phyloP scores from a whole-genome alignment of 495 filamentous ascomycete species.

The Penicillium paradoxum region DNA sequence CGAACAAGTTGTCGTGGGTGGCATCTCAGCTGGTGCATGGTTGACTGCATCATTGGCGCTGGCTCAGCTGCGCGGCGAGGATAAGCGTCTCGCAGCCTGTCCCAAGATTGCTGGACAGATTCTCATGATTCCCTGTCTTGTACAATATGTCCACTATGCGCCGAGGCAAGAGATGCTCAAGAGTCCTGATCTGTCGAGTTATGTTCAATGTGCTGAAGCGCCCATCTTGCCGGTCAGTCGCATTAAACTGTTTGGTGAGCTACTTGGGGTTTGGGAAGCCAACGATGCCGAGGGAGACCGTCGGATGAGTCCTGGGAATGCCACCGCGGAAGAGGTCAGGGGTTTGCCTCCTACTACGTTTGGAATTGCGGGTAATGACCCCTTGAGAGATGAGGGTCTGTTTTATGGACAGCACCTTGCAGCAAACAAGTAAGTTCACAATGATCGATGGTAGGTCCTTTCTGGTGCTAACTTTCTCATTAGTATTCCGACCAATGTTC shows the following conservation, averaged over 20 bases:
- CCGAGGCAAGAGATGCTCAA: constrained; percentile 30
- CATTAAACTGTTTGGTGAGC: constrained; percentile 28
- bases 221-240: constrained; percentile 31
- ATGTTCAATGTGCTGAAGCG: constrained; percentile 36
- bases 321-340: constrained; percentile 33
- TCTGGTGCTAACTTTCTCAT: background rate
- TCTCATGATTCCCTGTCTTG: constrained; percentile 39
- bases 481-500: constrained; percentile 39
- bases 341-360: constrained; percentile 41
- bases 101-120: constrained; percentile 38
- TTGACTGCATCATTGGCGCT: constrained; percentile 40
- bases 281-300: constrained; percentile 22
- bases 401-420: constrained; percentile 40
- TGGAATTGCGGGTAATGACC: constrained; percentile 43
- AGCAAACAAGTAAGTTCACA: constrained; percentile 39
- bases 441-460: background rate
- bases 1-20: constrained; percentile 41
- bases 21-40: constrained; percentile 43
- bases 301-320: constrained; percentile 38
- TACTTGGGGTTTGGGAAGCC: constrained; percentile 20
- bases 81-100: constrained; percentile 18
- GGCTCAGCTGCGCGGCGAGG: constrained; percentile 22
- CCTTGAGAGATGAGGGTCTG: constrained; percentile 44
- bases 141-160: constrained; percentile 29
- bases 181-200: constrained; percentile 32